phyloP scores from a whole-genome alignment of 2,329 filamentous ascomycete genomes.

The Mycocentrospora acerina region DNA sequence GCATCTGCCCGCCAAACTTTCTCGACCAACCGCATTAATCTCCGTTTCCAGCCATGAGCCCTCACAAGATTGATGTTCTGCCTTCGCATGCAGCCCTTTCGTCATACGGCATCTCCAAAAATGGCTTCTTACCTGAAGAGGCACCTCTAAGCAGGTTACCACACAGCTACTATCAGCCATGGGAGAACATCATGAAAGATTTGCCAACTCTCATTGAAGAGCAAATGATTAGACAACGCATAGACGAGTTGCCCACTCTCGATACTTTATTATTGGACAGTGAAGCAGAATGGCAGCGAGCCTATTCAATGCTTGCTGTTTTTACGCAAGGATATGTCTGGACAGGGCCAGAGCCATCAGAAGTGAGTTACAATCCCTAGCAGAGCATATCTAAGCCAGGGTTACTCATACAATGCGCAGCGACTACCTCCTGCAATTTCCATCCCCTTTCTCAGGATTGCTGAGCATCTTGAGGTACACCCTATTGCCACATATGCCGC shows the following conservation, averaged over 20 bases:
- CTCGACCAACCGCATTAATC: background rate
- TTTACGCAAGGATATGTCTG: conserved; percentile 78
- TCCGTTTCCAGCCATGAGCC: conserved; percentile 24
- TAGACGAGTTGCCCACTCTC: conserved; percentile 73
- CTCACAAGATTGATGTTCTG: conserved; percentile 25
- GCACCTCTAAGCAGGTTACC: conserved; percentile 71
- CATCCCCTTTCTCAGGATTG: conserved; percentile 28
- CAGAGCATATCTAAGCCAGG: too few relatives aligned
- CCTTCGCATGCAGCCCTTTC: conserved; percentile 48
- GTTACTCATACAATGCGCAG: conserved; percentile 17
- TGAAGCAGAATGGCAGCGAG: conserved; percentile 81
- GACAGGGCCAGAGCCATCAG: conserved; percentile 68
- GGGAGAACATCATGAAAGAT: conserved; percentile 77
- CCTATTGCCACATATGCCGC: conserved; percentile 39
- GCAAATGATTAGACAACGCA: conserved; percentile 69
- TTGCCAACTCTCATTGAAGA: conserved; percentile 75
- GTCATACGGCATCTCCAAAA: conserved; percentile 75
- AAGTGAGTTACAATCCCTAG: conserved; percentile 55
- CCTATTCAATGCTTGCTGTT: conserved; percentile 71
- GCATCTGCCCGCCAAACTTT: conserved; percentile 1
- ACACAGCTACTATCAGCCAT: conserved; percentile 83
- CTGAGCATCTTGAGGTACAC: conserved; percentile 36
- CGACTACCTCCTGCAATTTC: conserved; percentile 34
- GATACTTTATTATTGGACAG: conserved; percentile 71
- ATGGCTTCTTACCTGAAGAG: conserved; percentile 78